phyloP scores from a whole-genome alignment of 2,329 filamentous ascomycete species.

The Aspergillus terreus region DNA sequence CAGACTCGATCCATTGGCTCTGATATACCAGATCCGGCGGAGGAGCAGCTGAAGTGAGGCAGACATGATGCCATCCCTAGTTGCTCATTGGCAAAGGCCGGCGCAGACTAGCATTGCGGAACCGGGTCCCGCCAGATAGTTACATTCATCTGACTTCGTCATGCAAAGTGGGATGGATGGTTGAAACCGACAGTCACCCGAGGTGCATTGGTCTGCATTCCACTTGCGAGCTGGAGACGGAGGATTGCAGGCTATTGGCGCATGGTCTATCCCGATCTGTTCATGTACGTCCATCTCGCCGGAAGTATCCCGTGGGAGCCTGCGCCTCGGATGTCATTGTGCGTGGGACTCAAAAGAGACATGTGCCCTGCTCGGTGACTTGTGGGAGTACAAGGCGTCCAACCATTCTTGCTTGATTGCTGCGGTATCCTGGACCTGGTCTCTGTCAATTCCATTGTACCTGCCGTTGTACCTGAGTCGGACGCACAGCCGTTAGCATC shows the following conservation, averaged over 20 bases:
- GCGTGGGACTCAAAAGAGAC: conserved; percentile 16
- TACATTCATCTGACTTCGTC: conserved; percentile 6
- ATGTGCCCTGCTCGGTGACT: conserved; percentile 8
- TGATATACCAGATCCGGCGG: conserved; percentile 13
- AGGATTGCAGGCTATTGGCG: conserved; percentile 4
- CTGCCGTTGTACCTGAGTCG: not conserved
- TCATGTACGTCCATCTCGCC: conserved; percentile 14
- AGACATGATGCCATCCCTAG: conserved; percentile 8
- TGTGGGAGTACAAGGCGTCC: not conserved
- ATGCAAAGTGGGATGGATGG: not conserved
- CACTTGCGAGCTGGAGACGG: not conserved
- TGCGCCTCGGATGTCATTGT: conserved; percentile 13
- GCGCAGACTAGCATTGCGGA: conserved; percentile 7
- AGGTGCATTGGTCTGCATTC: not conserved
- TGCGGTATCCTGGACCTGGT: not conserved
- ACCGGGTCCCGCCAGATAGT: conserved; percentile 2
- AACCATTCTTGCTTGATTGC: conserved; percentile 5
- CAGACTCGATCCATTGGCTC: conserved; percentile 12
- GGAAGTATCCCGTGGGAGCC: conserved; percentile 9
- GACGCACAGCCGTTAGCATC: not conserved
- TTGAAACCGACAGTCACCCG: not conserved
- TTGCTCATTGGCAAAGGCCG: conserved; percentile 18
- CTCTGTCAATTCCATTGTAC: not conserved
- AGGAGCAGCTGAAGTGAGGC: conserved; percentile 12
- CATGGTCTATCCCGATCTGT: conserved; percentile 2